Base-by-base conservation (phyloP, 1,284 basidiomycete genomes). In the Papiliotrema fonsecae region DNA sequence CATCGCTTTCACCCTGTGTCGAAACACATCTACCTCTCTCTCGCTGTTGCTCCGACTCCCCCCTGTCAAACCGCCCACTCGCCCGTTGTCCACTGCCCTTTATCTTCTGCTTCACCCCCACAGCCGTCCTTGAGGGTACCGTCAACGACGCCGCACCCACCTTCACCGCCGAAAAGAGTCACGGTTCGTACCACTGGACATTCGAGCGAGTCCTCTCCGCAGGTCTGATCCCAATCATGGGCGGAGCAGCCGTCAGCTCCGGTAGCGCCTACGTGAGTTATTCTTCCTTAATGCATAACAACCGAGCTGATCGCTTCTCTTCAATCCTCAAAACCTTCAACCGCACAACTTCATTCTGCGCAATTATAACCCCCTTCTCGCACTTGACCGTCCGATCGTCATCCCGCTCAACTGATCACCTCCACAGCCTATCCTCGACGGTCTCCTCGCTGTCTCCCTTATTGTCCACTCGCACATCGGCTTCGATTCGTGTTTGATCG, bases 111-210 rank as follows among this genome's bases (percentile, higher is more conserved):
- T 42, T 14, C 16, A 2, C 14, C 21, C 46, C 44, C 11, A 43
- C 45, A 93, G 91, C 91, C 53, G 84, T 97, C 73, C 82, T 88
- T 77, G 84, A 85, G 74, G 94, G 94, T 50, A 89, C 89, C 31
- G 92, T 93, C 61, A 98, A 98, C 77, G 94, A 98, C 71, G 88
- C 94, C 1, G 89, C 87, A 4, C 76, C 83, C 19, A 96, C 91
- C 79, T 93, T 93, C 26, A 71, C 84, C 22, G 82, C 90, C 7
- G 86, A 81, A 54, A 84, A 82, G 67, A 74, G 82, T 3, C 88
- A 96, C 66, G 94, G 96, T 43, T 94, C 90, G 2, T 86, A 97
- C 75, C 94, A 97, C 80, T 98, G 94, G 94, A 84, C 90, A 1
- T 97, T 97, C 68, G 94, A 98, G 75, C 86, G 94, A 47, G 79